Evolutionary conservation across 805 yeast genomes (phyloP).

Genomic region (Nematodospora valgi): DNA sequence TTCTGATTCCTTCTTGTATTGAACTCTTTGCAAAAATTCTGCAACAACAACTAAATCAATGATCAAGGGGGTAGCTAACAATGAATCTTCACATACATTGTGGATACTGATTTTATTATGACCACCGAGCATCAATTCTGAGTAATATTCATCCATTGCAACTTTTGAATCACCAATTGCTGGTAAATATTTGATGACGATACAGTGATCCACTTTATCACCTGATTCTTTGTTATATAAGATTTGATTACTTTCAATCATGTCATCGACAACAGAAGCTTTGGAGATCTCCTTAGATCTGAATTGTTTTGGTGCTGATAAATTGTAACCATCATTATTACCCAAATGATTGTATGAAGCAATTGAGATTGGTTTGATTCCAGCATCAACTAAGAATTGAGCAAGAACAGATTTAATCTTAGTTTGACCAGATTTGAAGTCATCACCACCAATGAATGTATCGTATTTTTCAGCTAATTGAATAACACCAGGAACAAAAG

Average conservation of each 20-base stretch:
- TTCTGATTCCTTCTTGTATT: slow-evolving; percentile 59
- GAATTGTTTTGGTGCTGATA: slow-evolving; percentile 89
- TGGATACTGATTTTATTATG: slow-evolving; percentile 92
- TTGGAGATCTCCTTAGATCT: slow-evolving; percentile 94
- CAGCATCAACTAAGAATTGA: slow-evolving; percentile 94
- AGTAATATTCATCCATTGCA: slow-evolving; percentile 97
- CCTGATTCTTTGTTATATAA: slow-evolving; percentile 80
- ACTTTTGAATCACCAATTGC: slow-evolving; percentile 97
- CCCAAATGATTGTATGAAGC: slow-evolving; percentile 97
- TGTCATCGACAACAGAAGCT: slow-evolving; percentile 90
- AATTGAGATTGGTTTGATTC: slow-evolving; percentile 89
- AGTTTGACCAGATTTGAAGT: slow-evolving; percentile 95
- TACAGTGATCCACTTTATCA: slow-evolving; percentile 82
- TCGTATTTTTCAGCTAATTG: slow-evolving; percentile 78
- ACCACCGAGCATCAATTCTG: slow-evolving; percentile 96
- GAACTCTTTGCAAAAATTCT: slow-evolving; percentile 84
- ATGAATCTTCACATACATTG: slow-evolving; percentile 94
- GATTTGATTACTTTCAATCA: slow-evolving; percentile 81
- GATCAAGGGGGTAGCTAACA: slow-evolving; percentile 91
- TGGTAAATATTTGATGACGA: slow-evolving; percentile 88
- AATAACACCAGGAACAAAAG: slow-evolving; percentile 93
- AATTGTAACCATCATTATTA: slow-evolving; percentile 91
- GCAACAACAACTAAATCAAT: slow-evolving; percentile 87
- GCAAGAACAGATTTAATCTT: slow-evolving; percentile 95
- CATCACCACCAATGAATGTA: slow-evolving; percentile 92